These are phyloP conservation scores for Serpula lacrymans DNA, from an alignment of 768 basidiomycete genomes.

Conservation along the genomic window DNA sequence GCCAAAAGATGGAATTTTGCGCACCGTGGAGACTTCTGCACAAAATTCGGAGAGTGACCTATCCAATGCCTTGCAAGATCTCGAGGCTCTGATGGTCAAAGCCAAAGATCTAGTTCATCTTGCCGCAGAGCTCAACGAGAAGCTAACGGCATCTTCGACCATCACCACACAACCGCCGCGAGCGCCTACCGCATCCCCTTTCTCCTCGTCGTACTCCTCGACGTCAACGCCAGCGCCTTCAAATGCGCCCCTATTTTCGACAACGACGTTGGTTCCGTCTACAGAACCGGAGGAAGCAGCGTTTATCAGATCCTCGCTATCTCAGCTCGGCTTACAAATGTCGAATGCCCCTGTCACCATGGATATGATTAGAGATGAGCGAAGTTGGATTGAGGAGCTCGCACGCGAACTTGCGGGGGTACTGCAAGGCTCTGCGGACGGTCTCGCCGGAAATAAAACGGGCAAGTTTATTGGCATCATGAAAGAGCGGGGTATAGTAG, in stretches of 20 bases:
- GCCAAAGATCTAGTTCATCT: slow-evolving; percentile 91
- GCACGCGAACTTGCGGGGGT: slow-evolving; percentile 79
- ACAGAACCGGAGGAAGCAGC: slow-evolving; percentile 79
- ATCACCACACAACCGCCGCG: slow-evolving; percentile 7
- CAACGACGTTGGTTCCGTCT: slow-evolving; percentile 30
- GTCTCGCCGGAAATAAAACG: slow-evolving; percentile 8
- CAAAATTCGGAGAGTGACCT: slow-evolving; percentile 63
- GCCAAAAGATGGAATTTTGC: slow-evolving; percentile 73
- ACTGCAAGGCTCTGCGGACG: slow-evolving; percentile 45
- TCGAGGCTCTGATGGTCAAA: slow-evolving; percentile 88
- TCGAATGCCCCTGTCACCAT: slow-evolving; percentile 76
- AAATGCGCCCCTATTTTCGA: slow-evolving; percentile 18
- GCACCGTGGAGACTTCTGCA: slow-evolving; percentile 65
- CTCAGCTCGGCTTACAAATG: slow-evolving; percentile 85
- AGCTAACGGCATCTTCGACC: slow-evolving; percentile 50
- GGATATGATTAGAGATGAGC: slow-evolving; percentile 85
- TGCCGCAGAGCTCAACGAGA: slow-evolving; percentile 84
- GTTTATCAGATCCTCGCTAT: slow-evolving; percentile 84
- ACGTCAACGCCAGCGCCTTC: slow-evolving; percentile 18
- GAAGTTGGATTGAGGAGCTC: slow-evolving; percentile 73
- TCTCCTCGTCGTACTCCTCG: slow-evolving; percentile 16
- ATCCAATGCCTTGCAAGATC: slow-evolving; percentile 75
- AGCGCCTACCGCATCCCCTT: slow-evolving; percentile 8
- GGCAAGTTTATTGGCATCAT: slow-evolving; percentile 56
- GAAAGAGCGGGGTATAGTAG: slow-evolving; percentile 75